Evolutionary conservation across 73 alveolate genomes (phyloP).

Genomic region (Paramecium primaurelia): DNA sequence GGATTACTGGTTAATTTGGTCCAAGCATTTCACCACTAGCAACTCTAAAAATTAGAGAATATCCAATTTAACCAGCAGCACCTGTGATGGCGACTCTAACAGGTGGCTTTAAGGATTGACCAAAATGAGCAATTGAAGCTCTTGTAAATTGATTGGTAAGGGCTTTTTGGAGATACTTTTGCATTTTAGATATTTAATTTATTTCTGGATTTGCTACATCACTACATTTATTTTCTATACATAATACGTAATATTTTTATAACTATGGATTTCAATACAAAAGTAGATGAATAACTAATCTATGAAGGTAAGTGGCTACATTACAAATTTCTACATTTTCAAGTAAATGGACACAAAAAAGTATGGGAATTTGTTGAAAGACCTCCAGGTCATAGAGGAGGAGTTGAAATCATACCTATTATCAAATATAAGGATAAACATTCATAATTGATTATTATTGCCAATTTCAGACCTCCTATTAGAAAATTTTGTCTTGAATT

Average conservation of each 20-base stretch:
- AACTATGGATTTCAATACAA: slow-evolving; percentile 14
- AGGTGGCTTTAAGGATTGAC: slow-evolving; percentile 14
- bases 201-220: slow-evolving; percentile 70
- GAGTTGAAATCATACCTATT: slow-evolving; percentile 31
- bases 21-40: slow-evolving; percentile 67
- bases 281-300: not conserved
- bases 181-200: slow-evolving; percentile 34
- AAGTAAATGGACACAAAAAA: not conserved
- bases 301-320: slow-evolving; percentile 29
- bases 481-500: slow-evolving; percentile 44
- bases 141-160: slow-evolving; percentile 72
- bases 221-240: not conserved
- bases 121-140: slow-evolving; percentile 37
- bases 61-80: slow-evolving; percentile 66
- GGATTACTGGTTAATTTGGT: slow-evolving; percentile 62
- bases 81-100: slow-evolving; percentile 68
- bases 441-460: not conserved
- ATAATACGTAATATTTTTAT: slow-evolving; percentile 1
- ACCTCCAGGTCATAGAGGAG: slow-evolving; percentile 38
- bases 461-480: slow-evolving; percentile 53
- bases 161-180: slow-evolving; percentile 24
- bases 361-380: slow-evolving; percentile 42
- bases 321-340: not conserved
- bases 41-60: slow-evolving; percentile 60
- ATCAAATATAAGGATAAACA: slow-evolving; percentile 5